Conservation (phyloP, 2,329 filamentous ascomycete species). For the Penicillium sumatraense region DNA sequence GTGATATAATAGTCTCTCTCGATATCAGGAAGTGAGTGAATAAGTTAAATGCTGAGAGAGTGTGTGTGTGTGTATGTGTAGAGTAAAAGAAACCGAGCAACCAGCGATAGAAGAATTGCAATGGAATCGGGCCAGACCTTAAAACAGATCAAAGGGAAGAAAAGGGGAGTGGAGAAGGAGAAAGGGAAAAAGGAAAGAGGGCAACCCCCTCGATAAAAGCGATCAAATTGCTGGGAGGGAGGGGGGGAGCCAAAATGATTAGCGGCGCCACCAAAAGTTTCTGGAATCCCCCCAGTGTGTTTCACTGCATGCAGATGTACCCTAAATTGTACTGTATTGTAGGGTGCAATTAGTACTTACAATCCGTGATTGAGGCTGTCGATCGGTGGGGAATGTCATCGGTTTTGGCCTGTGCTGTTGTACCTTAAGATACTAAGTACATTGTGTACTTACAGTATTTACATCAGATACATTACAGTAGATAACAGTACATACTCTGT, state of each 20-base stretch:
- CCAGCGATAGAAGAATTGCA: conserved; percentile 7
- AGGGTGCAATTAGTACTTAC: too few species aligned
- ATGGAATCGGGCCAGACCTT: too few species aligned
- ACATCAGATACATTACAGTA: too few species aligned
- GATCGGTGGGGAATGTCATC: conserved; percentile 25
- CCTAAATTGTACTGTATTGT: too few species aligned
- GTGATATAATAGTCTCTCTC: too few species aligned
- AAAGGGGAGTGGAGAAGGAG: not conserved
- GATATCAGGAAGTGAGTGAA: not conserved
- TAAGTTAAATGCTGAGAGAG: not conserved
- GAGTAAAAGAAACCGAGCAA: not conserved
- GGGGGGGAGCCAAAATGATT: too few species aligned
- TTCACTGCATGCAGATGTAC: conserved; percentile 25
- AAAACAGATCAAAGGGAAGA: not conserved
- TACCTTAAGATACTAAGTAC: not conserved
- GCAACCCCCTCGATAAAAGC: not conserved
- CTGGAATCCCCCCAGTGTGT: conserved; percentile 18
- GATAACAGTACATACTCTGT: too few species aligned
- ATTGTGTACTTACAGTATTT: not conserved
- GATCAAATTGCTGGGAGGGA: too few species aligned
- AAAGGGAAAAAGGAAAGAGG: too few species aligned
- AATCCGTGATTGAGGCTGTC: conserved; percentile 17
- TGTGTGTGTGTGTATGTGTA: not conserved
- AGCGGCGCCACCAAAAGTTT: conserved; percentile 18
- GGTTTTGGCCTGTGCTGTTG: not conserved